Evolutionary conservation across 2,329 filamentous ascomycete species (phyloP), one percentile per base, ranked within the genome.

Genomic region (Verticillium zaregamsianum): DNA sequence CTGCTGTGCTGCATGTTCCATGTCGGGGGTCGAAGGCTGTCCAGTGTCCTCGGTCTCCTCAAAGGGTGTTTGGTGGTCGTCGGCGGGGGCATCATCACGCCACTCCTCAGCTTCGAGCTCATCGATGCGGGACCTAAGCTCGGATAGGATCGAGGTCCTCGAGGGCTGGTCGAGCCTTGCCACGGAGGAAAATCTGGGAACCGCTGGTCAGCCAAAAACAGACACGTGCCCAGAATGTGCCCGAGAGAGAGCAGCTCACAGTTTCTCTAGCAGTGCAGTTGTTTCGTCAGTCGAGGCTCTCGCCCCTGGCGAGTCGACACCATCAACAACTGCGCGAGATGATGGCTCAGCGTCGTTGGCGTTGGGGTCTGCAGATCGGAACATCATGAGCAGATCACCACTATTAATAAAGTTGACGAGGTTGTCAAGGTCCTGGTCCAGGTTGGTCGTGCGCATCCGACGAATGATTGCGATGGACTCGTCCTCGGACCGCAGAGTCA

Each of bases 401-500:
- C 63, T 60, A 3, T 63, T 65, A n/a, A 66, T 65, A 23, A 66
- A 63, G 32, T 60, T 63, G 56, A 66, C 33, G 2, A 66, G 58
- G 8, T 64, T 60, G 9, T 59, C 64, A 1, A 66, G 57, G 7
- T 62, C 64, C 8, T 61, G 61, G 2, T 61, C 39, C 2, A 63
- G 49, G 5, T 65, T 63, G n/a, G 61, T 25, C 14, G 37, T 63
- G 9, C 64, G 64, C 45, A 66, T 58, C 2, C 64, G 61, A 9
- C 63, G 59, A 5, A 66, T 59, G n/a, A 66, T 66, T 23, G 61
- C 64, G 28, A 65, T 25, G 1, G 64, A 65, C 28, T 66, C 64
- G 23, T 58, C n/a, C 17, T 66, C 64, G n/a, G 63, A 45, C 33
- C 64, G 64, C 55, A 60, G 61, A 1, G 59, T 59, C 12, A 66